Base-by-base conservation (phyloP, 2,329 filamentous ascomycete species). In the Diaporthe sp. region DNA sequence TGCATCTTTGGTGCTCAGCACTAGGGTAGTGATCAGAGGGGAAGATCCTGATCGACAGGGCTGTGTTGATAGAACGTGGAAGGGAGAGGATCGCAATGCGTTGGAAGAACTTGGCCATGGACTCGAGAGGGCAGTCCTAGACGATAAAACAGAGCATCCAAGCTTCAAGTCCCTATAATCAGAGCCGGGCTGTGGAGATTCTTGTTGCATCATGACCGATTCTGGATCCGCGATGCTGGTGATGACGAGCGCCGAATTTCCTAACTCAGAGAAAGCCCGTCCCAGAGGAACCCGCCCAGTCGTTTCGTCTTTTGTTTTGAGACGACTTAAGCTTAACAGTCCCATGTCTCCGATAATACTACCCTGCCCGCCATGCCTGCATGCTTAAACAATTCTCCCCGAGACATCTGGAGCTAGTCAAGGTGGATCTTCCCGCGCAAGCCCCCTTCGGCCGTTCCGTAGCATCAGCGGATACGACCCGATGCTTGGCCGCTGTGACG, bases 231-330 rank as follows among this genome's bases (percentile, higher is more conserved):
- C 65, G 65, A 22, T 10, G 34, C 13, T 25, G 31, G 17, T 68
- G 25, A 53, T 42, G 15, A 68, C 47, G 13, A 53, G 65, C 65
- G 65, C 47, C 47, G 65, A 53, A 28, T 68, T 68, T 53, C 65
- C 65, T 53, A 53, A 53, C 47, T 68, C 47, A 53, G 47, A 53
- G 57, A 39, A 17, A 7, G 20, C 4, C 31, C 55, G n/a, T n/a
- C 31, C 55, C 22, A 20, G 37, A 8, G 31, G 20, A 5, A 22
- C 31, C 55, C 55, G 34, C 65, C 65, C 47, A 53, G 65, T 68
- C 47, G 65, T 68, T 68, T 68, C 65, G 65, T 68, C 65, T 53
- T 68, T 68, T 68, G 47, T 68, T 68, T 68, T 68, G 65, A 68
- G 65, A 68, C 65, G 65, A 68, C 28, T 53, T 68, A 39, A 53